phyloP scores from a whole-genome alignment of 768 basidiomycete species.

The Asterophora lycoperdoides region DNA sequence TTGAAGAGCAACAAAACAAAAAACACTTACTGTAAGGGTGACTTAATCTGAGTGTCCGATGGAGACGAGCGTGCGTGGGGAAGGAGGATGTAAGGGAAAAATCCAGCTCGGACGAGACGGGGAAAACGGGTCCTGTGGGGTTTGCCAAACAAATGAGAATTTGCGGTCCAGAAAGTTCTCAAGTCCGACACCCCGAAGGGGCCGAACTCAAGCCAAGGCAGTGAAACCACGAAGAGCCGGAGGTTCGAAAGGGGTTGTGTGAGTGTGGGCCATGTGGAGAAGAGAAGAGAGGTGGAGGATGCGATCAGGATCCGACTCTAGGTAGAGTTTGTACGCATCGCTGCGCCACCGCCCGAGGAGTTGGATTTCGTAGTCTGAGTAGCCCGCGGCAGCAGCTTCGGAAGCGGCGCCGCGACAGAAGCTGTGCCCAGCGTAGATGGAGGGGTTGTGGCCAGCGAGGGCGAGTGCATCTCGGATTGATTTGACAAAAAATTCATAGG shows the following conservation, averaged over 20 bases:
- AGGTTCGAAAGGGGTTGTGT: no score
- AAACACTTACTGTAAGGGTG: no score
- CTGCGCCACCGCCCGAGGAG: conserved; percentile 34
- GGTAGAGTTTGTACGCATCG: conserved; percentile 35
- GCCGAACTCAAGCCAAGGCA: conserved; percentile 1
- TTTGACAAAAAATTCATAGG: conserved; percentile 15
- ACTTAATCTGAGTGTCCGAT: no score
- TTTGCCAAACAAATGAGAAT: no score
- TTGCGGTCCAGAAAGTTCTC: not conserved
- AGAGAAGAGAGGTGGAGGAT: conserved; percentile 27
- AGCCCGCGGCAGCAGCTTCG: conserved; percentile 26
- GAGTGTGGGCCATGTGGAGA: no score
- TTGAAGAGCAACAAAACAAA: no score
- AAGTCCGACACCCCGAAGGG: not conserved
- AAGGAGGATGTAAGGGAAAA: no score
- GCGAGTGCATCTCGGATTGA: conserved; percentile 4
- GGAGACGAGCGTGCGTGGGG: no score
- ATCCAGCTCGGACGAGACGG: no score
- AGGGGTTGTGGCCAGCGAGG: no score
- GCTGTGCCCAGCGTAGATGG: conserved; percentile 26
- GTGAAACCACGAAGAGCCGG: no score
- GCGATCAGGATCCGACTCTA: conserved; percentile 22
- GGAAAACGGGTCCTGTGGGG: no score
- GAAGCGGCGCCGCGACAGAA: conserved; percentile 26
- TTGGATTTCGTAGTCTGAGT: conserved; percentile 32